Evolutionary conservation across 1,284 basidiomycete genomes (phyloP), one percentile per base, ranked within the genome.

Genomic region (Tylopilus orsonianus): DNA sequence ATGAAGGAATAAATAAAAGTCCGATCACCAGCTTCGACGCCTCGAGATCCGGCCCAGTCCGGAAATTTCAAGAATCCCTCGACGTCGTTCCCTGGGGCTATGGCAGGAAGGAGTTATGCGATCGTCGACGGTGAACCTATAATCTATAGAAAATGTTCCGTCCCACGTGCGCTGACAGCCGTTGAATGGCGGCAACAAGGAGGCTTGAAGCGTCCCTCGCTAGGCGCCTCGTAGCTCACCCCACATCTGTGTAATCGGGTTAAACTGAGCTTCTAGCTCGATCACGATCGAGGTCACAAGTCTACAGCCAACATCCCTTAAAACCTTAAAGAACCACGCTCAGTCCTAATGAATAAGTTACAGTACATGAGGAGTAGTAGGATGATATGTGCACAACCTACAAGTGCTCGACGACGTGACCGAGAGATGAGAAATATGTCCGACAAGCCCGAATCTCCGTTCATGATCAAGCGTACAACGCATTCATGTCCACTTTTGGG

Each of bases 21-120:
- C 59, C 56, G 56, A 58, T 62, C 56, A 62, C 33, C 55, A 23
- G n/a, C 59, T 57, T 60, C 56, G 57, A 55, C 37, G 10, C 44
- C 44, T 44, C 42, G 29, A 59, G 59, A 59, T 61, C 56, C 59
- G 54, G 27, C 36, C 12, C 7, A 14, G 35, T 38, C 44, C 54
- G 59, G 56, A 49, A 37, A 54, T 58, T 41, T 40, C 44, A 56
- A 60, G 56, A 58, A 61, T 47, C 47, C 30, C 16, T 36, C 23
- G n/a, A 42, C 38, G 33, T 16, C 27, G 29, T n/a, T 22, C 39
- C 32, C 35, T 38, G 18, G 20, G 10, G 19, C 35, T n/a, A 35
- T 36, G 42, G 29, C 9, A 32, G 30, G 42, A 50, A 43, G 32
- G 22, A 30, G 19, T n/a, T n/a, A n/a, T 48, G 35, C 29, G 48